Conservation (phyloP, 2,329 filamentous ascomycete genomes). For the Leptographium flavum region DNA sequence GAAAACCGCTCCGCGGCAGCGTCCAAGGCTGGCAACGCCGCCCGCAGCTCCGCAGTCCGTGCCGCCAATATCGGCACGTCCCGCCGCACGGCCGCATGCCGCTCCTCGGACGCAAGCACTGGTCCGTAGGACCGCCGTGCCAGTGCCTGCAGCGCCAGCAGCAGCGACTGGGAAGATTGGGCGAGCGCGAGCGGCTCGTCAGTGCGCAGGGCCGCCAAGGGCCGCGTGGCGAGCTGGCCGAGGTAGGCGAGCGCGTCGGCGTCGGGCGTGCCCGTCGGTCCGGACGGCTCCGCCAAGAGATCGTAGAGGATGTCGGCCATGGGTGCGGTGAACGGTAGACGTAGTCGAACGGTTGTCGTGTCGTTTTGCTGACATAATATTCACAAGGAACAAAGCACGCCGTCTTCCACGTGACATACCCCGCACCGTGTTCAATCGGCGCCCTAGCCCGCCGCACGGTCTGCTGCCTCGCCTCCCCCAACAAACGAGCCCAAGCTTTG, state of each 20-base stretch:
- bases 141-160: conserved; percentile 72
- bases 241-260: conserved; percentile 56
- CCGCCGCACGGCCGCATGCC: conserved; percentile 58
- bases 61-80: conserved; percentile 57
- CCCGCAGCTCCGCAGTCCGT: conserved; percentile 51
- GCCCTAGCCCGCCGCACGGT: too few relatives aligned
- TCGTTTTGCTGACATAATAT: too few relatives aligned
- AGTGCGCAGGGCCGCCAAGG: conserved; percentile 55
- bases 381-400: too few relatives aligned
- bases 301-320: conserved; percentile 67
- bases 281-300: conserved; percentile 35
- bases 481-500: neutral
- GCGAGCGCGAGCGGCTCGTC: conserved; percentile 69
- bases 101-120: conserved; percentile 67
- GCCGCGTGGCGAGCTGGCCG: conserved; percentile 59
- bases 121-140: conserved; percentile 80
- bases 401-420: too few relatives aligned
- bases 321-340: too few relatives aligned
- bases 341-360: too few relatives aligned
- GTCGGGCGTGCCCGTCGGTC: conserved; percentile 24
- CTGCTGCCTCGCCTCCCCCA: neutral
- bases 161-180: conserved; percentile 64
- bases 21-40: conserved; percentile 67
- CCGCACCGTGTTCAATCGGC: too few relatives aligned
- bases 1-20: conserved; percentile 67